Evolutionary conservation across 805 yeast genomes (phyloP), one percentile per base, ranked within the genome.

Genomic region (Candida succiphila): DNA sequence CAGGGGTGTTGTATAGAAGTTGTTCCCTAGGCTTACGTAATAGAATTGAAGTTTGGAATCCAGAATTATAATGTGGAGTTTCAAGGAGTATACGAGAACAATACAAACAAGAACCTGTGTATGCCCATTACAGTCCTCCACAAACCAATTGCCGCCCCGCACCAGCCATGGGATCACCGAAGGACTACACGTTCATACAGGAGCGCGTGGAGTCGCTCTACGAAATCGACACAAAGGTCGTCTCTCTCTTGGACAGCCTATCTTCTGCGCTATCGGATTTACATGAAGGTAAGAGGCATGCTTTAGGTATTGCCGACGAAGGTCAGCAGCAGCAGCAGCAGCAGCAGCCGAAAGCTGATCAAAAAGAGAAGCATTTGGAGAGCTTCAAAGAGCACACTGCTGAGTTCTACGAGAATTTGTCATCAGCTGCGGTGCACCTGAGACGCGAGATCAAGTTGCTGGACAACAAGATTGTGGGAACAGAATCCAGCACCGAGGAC

Each of bases 361-460:
- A 15, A 20, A 12, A 5, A 12, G 43, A 56, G 13, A 61, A 64
- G 37, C 49, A 56, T 4, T 9, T 30, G 13, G 15, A 15, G 3
- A 54, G 56, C 22, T 73, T 79, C 39, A 48, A 63, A 19, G 35
- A 42, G 1, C 67, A 72, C 22, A 61, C 75, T 3, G 54, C 60
- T 23, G 44, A 56, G 14, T 76, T 78, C 36, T 77, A 76, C 48
- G 54, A 52, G 7, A 67, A 70, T 29, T 53, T 83, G 3, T 75
- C 81, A 46, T 63, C 57, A 23, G 66, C 81, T 4, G 75, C 87
- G 3, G 66, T 72, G 13, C 64, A 64, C 29, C 53, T 83, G 23
- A 61, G 87, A n/a, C 65, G 68, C 31, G 94, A 83, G 45, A 73
- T 83, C 29, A 72, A 73, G 47, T 46, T 69, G 12, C 60, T 81